phyloP scores from a whole-genome alignment of 352 stramenopile genomes.

The Halophytophthora batemanensis region DNA sequence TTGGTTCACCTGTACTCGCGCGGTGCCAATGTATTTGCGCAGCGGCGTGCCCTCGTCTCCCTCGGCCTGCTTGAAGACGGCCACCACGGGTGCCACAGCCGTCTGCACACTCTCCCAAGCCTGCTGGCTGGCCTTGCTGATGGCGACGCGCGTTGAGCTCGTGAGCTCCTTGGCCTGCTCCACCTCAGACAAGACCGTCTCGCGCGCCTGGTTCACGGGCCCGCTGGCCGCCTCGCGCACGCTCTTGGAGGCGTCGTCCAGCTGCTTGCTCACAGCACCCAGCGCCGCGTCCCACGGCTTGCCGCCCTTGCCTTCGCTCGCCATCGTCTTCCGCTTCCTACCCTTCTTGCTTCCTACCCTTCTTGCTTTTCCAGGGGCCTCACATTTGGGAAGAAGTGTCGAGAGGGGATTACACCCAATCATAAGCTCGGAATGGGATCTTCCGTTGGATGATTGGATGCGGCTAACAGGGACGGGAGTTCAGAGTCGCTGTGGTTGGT shows the following conservation, averaged over 20 bases:
- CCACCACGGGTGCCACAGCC: conserved; percentile 43
- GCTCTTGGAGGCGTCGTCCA: conserved; percentile 50
- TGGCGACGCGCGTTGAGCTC: conserved; percentile 45
- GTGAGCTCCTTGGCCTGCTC: conserved; percentile 64
- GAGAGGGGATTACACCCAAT: neutral
- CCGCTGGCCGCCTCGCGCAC: conserved; percentile 33
- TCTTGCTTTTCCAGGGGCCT: conserved; percentile 2
- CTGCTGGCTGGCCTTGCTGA: conserved; percentile 36
- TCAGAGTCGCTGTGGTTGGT: too few species aligned
- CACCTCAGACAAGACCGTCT: conserved; percentile 35
- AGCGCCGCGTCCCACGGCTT: conserved; percentile 61
- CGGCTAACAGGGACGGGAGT: too few species aligned
- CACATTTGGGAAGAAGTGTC: conserved; percentile 1
- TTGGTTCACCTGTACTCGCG: conserved; percentile 50
- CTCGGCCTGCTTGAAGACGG: conserved; percentile 65
- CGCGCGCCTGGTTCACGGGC: conserved; percentile 44
- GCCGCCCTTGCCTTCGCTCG: conserved; percentile 31
- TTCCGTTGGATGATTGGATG: too few species aligned
- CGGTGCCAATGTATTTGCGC: conserved; percentile 50
- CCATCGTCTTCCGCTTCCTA: conserved; percentile 19
- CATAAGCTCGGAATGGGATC: neutral
- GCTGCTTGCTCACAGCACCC: conserved; percentile 38
- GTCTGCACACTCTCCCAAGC: conserved; percentile 36
- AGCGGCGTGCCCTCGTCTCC: conserved; percentile 60
- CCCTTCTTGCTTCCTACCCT: too few species aligned